Percentiles rank a stretch among this genome's conserved stretches.
phyloP scores from a whole-genome alignment of 768 basidiomycete species.

The Serendipita sp. region DNA sequence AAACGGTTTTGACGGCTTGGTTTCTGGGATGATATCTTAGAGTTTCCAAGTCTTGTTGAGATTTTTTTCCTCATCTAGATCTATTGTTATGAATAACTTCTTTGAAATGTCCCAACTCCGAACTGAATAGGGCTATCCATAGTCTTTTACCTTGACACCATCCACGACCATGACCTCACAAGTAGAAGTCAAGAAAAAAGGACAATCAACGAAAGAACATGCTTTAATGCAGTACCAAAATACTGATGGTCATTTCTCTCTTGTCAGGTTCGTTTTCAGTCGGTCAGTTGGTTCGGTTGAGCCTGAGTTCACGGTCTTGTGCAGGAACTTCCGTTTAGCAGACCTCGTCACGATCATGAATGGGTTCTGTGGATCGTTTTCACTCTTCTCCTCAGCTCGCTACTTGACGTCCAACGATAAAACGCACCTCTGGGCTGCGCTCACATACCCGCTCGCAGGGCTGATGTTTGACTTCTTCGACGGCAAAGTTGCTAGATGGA shows the following conservation, averaged over 20 bases:
- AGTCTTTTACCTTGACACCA: neutral
- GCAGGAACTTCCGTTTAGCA: constrained; percentile 90
- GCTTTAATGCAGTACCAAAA: constrained; percentile 70
- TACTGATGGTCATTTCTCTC: constrained; percentile 88
- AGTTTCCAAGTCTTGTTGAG: no score
- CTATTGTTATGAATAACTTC: neutral
- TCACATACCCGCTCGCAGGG: constrained; percentile 75
- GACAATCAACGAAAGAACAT: constrained; percentile 20
- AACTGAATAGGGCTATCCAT: neutral
- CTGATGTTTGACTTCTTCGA: constrained; percentile 97
- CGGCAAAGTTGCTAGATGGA: constrained; percentile 95
- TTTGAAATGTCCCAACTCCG: neutral
- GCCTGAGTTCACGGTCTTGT: constrained; percentile 11
- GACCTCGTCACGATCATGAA: constrained; percentile 99
- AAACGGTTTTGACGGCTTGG: constrained; percentile 41
- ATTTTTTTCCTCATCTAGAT: no score
- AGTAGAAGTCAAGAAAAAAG: neutral
- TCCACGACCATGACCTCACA: constrained; percentile 2
- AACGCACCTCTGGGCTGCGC: constrained; percentile 72
- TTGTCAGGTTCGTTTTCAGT: constrained; percentile 56
- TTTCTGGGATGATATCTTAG: neutral
- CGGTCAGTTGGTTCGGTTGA: neutral
- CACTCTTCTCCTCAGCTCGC: constrained; percentile 80
- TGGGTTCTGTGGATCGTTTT: constrained; percentile 92
- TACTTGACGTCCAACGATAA: constrained; percentile 71